A percentile compares a stretch with the other conserved stretches of the same genome.
Evolutionary conservation across 2,329 filamentous ascomycete species (phyloP).

Genomic region (Exophiala spinifera): DNA sequence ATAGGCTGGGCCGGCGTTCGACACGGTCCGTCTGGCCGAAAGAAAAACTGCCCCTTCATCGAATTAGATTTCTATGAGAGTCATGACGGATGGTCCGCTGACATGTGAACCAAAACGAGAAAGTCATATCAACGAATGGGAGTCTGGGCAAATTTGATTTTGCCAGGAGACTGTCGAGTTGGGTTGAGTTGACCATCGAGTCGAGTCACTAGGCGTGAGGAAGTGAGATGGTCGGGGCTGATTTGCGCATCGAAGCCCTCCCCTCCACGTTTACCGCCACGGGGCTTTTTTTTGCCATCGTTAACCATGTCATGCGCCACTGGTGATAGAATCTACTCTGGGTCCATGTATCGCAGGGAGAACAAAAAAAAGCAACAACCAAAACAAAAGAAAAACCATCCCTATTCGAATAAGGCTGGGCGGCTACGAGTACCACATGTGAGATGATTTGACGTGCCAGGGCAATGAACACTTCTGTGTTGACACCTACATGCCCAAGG

Average conservation of each 20-base stretch:
- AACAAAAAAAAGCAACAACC: background rate
- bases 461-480: too few relatives aligned
- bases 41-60: conserved; percentile 9
- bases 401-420: too few relatives aligned
- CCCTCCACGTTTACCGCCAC: too few relatives aligned
- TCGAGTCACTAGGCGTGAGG: too few relatives aligned
- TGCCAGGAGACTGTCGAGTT: too few relatives aligned
- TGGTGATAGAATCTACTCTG: background rate
- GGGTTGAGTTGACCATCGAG: too few relatives aligned
- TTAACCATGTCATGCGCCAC: background rate
- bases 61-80: conserved; percentile 5
- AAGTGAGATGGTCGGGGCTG: too few relatives aligned
- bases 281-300: background rate
- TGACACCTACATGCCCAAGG: too few relatives aligned
- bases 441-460: too few relatives aligned
- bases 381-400: background rate
- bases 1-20: conserved; percentile 10
- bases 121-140: conserved; percentile 6
- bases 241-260: too few relatives aligned
- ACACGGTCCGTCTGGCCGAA: conserved; percentile 8
- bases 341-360: background rate
- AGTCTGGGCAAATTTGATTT: too few relatives aligned
- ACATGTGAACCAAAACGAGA: conserved; percentile 9
- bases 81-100: conserved; percentile 6
- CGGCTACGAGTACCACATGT: too few relatives aligned